These are phyloP conservation scores for Lactarius hengduanensis DNA, from an alignment of 768 basidiomycete species.

Conservation along the genomic window DNA sequence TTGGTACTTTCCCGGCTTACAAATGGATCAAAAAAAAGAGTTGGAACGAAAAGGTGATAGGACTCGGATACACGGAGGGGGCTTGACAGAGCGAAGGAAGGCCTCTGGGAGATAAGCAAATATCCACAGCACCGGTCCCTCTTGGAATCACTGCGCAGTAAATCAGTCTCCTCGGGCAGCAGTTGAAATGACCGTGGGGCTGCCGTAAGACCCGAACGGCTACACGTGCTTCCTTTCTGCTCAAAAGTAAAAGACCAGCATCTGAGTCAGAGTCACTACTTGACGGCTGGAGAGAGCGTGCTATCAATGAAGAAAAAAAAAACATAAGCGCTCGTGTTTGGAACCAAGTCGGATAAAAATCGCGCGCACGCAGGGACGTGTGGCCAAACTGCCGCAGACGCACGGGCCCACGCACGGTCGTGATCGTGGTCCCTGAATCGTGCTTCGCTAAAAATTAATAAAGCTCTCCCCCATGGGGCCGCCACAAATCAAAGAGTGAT, in stretches of 20 bases:
- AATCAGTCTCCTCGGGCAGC: background rate
- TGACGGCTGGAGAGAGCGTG: background rate
- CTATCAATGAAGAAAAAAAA: background rate
- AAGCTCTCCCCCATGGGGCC: background rate
- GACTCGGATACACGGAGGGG: background rate
- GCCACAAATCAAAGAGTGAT: background rate
- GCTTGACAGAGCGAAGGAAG: background rate
- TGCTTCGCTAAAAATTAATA: background rate
- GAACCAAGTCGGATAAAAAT: background rate
- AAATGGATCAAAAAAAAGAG: no score
- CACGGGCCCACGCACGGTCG: background rate
- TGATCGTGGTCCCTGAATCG: background rate
- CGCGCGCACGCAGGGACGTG: background rate
- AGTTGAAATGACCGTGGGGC: background rate
- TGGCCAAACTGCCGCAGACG: background rate
- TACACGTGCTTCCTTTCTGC: background rate
- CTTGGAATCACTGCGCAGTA: background rate
- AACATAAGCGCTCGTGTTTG: background rate
- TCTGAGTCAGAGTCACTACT: background rate
- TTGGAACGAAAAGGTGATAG: no score
- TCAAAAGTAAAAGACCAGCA: background rate
- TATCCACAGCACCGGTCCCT: background rate
- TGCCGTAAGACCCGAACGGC: background rate
- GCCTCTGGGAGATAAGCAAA: background rate
- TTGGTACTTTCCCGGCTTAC: no score